These are phyloP conservation scores for Acanthamoeba divionensis DNA, from an alignment of 208 protist genomes.

Conservation along the genomic window DNA sequence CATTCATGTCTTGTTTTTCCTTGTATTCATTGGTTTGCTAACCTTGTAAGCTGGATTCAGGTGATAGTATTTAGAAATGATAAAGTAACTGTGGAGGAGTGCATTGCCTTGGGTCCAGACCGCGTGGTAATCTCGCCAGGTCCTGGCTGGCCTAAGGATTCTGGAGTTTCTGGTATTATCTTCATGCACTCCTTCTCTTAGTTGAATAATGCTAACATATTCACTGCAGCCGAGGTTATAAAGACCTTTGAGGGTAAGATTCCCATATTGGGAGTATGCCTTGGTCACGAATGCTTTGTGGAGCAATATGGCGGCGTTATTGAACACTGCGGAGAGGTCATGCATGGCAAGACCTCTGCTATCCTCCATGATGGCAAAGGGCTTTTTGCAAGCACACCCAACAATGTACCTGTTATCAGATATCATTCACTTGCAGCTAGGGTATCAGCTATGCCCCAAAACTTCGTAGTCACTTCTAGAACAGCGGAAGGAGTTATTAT, in stretches of 20 bases:
- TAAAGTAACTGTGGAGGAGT: conserved; percentile 69
- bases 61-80: conserved; percentile 56
- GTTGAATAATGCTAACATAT: no score
- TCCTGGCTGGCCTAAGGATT: conserved; percentile 58
- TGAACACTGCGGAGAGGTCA: conserved; percentile 61
- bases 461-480: conserved; percentile 50
- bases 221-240: conserved; percentile 19
- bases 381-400: conserved; percentile 49
- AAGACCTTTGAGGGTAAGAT: conserved; percentile 45
- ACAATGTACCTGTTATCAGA: conserved; percentile 58
- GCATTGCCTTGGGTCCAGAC: conserved; percentile 55
- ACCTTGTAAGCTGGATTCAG: not conserved
- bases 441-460: not conserved
- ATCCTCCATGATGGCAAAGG: conserved; percentile 68
- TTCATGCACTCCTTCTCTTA: not conserved
- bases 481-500: conserved; percentile 66
- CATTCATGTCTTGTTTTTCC: not conserved
- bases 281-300: conserved; percentile 64
- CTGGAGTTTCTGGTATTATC: not conserved
- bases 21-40: no score
- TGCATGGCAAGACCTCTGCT: conserved; percentile 70
- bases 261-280: conserved; percentile 63
- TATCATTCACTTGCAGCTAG: conserved; percentile 71
- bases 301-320: conserved; percentile 66
- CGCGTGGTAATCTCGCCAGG: conserved; percentile 71